phyloP scores from a whole-genome alignment of 108 stramenopile species.

The Skeletonema marinoi region DNA sequence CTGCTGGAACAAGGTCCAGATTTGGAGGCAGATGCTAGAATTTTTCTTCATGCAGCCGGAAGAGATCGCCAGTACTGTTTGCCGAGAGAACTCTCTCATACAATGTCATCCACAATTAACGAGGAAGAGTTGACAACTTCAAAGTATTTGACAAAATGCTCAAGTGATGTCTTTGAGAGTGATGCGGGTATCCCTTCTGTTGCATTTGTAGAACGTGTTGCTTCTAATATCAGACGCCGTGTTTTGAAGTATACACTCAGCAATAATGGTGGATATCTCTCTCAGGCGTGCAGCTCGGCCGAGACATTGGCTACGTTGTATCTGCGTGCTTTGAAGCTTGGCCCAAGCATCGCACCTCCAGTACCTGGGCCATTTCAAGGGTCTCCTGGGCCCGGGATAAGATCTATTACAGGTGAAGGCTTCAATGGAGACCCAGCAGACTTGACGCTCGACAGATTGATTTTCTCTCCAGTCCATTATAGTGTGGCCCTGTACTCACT shows the following conservation, averaged over 20 bases:
- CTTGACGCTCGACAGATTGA: constrained; percentile 17
- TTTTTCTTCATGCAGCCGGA: constrained; percentile 18
- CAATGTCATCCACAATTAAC: neutral
- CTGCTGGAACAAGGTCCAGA: constrained; percentile 31
- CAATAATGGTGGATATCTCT: constrained; percentile 32
- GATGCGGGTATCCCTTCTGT: constrained; percentile 1
- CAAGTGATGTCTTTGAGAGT: neutral
- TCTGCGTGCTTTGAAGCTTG: constrained; percentile 14
- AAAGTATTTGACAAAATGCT: neutral
- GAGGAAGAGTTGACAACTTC: neutral
- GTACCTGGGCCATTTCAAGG: constrained; percentile 17
- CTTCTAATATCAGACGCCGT: constrained; percentile 11
- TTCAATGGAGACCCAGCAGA: constrained; percentile 24
- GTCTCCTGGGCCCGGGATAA: neutral
- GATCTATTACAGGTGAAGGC: constrained; percentile 21
- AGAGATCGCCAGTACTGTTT: constrained; percentile 13
- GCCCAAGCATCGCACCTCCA: constrained; percentile 15
- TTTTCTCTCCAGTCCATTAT: constrained; percentile 32
- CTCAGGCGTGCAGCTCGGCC: constrained; percentile 23
- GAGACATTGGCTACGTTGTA: constrained; percentile 24
- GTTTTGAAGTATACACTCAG: constrained; percentile 20
- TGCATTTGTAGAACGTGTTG: constrained; percentile 9
- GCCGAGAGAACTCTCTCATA: neutral
- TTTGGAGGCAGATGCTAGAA: constrained; percentile 23
- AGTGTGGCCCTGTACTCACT: constrained; percentile 16